Conservation (phyloP, 2,329 filamentous ascomycete species). For the Coniella vitis region DNA sequence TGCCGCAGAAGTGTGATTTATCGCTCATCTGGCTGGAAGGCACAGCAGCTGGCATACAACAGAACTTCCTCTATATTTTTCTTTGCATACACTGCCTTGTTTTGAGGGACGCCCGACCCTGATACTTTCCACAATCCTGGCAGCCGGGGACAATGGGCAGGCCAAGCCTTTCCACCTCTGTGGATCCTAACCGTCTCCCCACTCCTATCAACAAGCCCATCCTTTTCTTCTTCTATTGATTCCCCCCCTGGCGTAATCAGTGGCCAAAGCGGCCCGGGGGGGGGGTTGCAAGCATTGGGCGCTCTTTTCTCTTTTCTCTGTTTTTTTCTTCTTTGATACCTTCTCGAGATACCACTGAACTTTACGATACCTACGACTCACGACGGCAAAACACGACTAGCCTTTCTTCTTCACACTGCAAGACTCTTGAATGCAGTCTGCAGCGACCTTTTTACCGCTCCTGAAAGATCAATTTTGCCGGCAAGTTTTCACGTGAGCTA, state of each 20-base stretch:
- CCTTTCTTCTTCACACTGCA: conserved; percentile 1
- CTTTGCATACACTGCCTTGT: conserved; percentile 10
- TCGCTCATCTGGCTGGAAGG: conserved; percentile 14
- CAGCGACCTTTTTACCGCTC: background rate
- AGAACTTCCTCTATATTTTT: conserved; percentile 12
- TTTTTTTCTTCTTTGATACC: conserved; percentile 9
- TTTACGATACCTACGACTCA: conserved; percentile 11
- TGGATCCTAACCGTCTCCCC: background rate
- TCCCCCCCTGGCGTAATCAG: background rate
- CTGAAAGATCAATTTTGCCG: conserved; percentile 10
- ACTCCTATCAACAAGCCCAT: background rate
- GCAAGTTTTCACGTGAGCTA: background rate
- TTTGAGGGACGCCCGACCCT: background rate
- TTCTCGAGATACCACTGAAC: conserved; percentile 14
- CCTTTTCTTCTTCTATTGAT: background rate
- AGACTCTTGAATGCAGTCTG: conserved; percentile 7
- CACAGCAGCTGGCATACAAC: conserved; percentile 12
- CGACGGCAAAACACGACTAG: conserved; percentile 8
- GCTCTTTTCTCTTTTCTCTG: background rate
- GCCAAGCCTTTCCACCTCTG: background rate
- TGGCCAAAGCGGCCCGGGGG: too few species aligned
- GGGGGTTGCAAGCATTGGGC: background rate
- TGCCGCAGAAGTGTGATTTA: conserved; percentile 12
- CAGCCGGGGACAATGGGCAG: background rate
- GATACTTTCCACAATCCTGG: conserved; percentile 5